Evolutionary conservation across 78 protist genomes (phyloP).

Genomic region (Isochrysis galbana): DNA sequence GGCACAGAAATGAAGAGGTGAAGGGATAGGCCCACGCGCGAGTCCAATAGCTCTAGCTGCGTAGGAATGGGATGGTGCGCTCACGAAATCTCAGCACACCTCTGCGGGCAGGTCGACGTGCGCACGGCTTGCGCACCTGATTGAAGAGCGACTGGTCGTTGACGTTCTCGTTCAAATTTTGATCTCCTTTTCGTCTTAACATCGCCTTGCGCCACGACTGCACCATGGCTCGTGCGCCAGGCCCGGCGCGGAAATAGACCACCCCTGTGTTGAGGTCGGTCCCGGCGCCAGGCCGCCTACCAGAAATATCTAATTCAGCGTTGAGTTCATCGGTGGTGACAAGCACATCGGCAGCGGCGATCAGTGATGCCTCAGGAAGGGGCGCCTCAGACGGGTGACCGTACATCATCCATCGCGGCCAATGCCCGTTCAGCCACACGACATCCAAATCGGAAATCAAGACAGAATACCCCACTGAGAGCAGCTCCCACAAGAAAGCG

Average conservation of each 20-base stretch:
- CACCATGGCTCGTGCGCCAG: neutral
- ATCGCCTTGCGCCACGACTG: neutral
- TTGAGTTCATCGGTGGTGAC: neutral
- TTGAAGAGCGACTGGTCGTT: conserved; percentile 20
- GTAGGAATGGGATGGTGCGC: no score
- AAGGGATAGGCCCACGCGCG: no score
- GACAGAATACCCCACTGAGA: neutral
- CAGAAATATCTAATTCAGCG: neutral
- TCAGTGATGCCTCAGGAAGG: neutral
- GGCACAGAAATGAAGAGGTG: no score
- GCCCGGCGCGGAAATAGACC: neutral
- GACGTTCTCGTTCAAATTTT: neutral
- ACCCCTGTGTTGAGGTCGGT: conserved; percentile 1
- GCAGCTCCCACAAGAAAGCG: conserved; percentile 9
- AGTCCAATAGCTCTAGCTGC: no score
- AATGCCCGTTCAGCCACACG: conserved; percentile 14
- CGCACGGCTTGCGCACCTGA: no score
- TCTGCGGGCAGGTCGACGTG: no score
- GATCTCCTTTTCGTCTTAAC: neutral
- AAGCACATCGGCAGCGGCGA: neutral
- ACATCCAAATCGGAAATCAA: conserved; percentile 9
- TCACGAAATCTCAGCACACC: no score
- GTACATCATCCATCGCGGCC: conserved; percentile 1
- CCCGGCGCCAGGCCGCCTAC: no score
- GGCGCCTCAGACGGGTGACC: neutral